Conservation (phyloP, 2,329 filamentous ascomycete species). For the Cadophora sp. region DNA sequence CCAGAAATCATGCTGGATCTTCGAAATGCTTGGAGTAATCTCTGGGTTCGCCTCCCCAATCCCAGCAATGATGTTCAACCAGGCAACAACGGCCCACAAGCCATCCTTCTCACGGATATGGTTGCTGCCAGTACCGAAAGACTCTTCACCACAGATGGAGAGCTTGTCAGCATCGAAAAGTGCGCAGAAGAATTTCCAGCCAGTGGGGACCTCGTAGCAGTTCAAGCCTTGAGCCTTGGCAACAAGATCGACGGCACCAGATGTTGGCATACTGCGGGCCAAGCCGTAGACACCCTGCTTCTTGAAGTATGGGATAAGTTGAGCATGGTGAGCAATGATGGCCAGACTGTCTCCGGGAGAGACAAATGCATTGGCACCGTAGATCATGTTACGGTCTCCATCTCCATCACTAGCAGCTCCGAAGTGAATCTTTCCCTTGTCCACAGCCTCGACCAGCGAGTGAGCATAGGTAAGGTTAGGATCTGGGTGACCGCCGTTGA, state of each 20-base stretch:
- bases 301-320: conserved; percentile 98
- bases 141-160: conserved; percentile 98
- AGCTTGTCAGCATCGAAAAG: conserved; percentile 94
- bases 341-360: conserved; percentile 96
- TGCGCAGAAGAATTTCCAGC: conserved; percentile 99
- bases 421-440: conserved; percentile 91
- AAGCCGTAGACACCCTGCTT: conserved; percentile 96
- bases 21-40: conserved; percentile 88
- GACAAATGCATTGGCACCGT: conserved; percentile 94
- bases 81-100: conserved; percentile 95
- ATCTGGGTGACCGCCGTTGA: conserved; percentile 96
- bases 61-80: conserved; percentile 98
- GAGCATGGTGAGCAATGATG: conserved; percentile 96
- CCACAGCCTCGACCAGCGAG: conserved; percentile 90
- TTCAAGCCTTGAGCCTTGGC: conserved; percentile 91
- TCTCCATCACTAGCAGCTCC: conserved; percentile 96
- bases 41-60: conserved; percentile 82
- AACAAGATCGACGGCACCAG: conserved; percentile 92
- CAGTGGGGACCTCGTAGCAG: conserved; percentile 96
- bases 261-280: conserved; percentile 97
- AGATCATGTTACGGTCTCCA: conserved; percentile 99
- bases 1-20: conserved; percentile 99
- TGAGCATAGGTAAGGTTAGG: conserved; percentile 98
- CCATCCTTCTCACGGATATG: conserved; percentile 99
- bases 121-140: conserved; percentile 96